Base-by-base conservation (phyloP, 805 yeast species). In the Wilhelminamyces savonicus region DNA sequence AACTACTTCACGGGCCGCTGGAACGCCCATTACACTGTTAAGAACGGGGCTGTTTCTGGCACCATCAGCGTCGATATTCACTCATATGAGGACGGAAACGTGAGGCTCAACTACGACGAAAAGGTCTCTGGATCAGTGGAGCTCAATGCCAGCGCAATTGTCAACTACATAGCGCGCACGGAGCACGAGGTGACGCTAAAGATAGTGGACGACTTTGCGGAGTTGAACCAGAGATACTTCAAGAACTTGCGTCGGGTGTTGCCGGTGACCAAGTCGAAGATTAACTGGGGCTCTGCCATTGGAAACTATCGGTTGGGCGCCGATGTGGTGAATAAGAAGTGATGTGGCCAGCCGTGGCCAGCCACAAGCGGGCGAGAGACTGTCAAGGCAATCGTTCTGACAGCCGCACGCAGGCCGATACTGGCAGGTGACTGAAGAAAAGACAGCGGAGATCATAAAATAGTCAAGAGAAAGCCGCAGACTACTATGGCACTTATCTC, bases 1-100 rank as follows among this genome's bases (percentile, higher is more conserved):
- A 90, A 90, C 61, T 87, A 67, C 60, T 84, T 88, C 74, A 86
- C 86, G 45, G 97, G 97, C 6, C 74, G 77, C 50, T 87, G 97
- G 96, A 72, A 65, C 30, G 78, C 94, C 1, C 59, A 63, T 36
- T 87, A 85, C 56, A 48, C 58, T 5, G 61, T 71, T 34, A 48
- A 52, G 1, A 37, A 44, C 18, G 51, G 50, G 1, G 31, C 51
- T 5, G 37, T 82, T 11, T 42, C 40, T 3, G 95, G 94, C 4
- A 50, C 52, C 5, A 68, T 85, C 21, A 55, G 53, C 13, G 69
- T 87, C 19, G 88, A 84, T 41, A 81, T 88, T 23, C 98, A 90
- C 56, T 92, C 88, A 55, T 92, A 74, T 52, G 98, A 90, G 59
- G 97, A 90, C 44, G 98, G 98, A 18, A 90, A 90, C 48, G 97